Evolutionary conservation across 2,329 filamentous ascomycete species (phyloP).

Genomic region (Ascochyta pisi): DNA sequence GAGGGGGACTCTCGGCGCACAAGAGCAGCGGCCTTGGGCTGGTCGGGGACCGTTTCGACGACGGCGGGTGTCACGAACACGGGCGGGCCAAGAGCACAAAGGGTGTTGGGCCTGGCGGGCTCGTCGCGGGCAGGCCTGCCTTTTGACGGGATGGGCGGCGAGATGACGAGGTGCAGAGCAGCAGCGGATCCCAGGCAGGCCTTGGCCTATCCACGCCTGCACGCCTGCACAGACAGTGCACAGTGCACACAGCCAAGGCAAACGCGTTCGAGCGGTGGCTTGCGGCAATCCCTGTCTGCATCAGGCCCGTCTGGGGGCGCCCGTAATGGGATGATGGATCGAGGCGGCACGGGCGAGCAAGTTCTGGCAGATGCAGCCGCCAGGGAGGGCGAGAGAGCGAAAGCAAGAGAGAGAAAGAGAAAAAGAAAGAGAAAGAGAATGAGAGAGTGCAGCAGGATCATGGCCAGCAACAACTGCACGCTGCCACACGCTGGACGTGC

Average conservation of each 20-base stretch:
- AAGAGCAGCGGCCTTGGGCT: slow-evolving; percentile 10
- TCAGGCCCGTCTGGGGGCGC: slow-evolving; percentile 20
- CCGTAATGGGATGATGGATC: slow-evolving; percentile 10
- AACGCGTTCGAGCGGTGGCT: slow-evolving; percentile 38
- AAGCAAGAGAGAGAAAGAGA: too few relatives aligned
- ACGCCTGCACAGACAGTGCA: not conserved
- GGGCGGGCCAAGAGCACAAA: slow-evolving; percentile 2
- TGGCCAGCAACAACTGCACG: not conserved
- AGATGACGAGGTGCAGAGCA: slow-evolving; percentile 33
- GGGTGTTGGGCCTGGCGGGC: not conserved
- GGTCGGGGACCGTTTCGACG: slow-evolving; percentile 4
- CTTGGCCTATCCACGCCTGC: slow-evolving; percentile 27
- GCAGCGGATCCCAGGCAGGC: slow-evolving; percentile 27
- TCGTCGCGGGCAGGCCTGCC: slow-evolving; percentile 11
- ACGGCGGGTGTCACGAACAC: not conserved
- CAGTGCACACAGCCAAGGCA: too few relatives aligned
- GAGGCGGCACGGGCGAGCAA: slow-evolving; percentile 16
- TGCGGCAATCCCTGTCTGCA: slow-evolving; percentile 33
- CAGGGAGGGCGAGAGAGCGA: not conserved
- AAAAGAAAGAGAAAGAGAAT: too few relatives aligned
- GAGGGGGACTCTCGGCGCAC: slow-evolving; percentile 2
- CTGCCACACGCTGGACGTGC: not conserved
- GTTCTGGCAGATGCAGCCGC: slow-evolving; percentile 6
- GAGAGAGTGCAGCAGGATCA: not conserved
- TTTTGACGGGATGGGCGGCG: slow-evolving; percentile 26